Evolutionary conservation across 108 stramenopile species (phyloP), one percentile per base, ranked within the genome.

Genomic region (Phaeodactylum tricornutum): DNA sequence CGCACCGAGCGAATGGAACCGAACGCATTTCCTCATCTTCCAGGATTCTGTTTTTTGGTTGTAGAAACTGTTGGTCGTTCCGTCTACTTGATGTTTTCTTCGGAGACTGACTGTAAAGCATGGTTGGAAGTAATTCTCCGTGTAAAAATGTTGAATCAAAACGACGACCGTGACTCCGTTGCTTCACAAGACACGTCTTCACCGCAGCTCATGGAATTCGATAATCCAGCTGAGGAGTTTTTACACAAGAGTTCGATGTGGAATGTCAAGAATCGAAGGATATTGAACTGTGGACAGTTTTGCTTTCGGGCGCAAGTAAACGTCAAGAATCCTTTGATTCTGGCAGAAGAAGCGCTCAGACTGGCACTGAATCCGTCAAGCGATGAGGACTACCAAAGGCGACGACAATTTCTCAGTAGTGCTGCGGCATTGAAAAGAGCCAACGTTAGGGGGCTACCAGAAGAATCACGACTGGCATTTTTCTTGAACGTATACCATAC

Each of bases 401-500:
- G 71, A 37, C 39, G 56, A 14, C 60, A 41, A 15, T 81, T 86
- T 47, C 54, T 86, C n/a, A 61, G 81, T 47, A 46, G 46, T 47
- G 68, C 70, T 0, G 50, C 77, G 5, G 47, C 56, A 24, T 57
- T 87, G 43, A 81, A 81, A 41, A 33, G 50, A 7, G 61, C 65
- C 16, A 51, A 75, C 49, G 54, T 71, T 16, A 17, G 41, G 20
- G 8, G 35, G 3, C 32, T 79, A 39, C 45, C 31, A 17, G 72
- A 76, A 15, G 60, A 67, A 4, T 59, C 73, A 36, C 30, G 57
- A 32, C 20, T 58, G 19, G 69, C 63, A 15, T 77, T 87, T 46
- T 87, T 81, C 48, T 30, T 87, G 55, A 87, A 87, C 47, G 21
- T 87, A 16, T 87, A 80, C 55, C 84, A 86, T 54, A 38, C 58